Conservation (phyloP, 495 filamentous ascomycete genomes). For the Bacidia gigantensis region DNA sequence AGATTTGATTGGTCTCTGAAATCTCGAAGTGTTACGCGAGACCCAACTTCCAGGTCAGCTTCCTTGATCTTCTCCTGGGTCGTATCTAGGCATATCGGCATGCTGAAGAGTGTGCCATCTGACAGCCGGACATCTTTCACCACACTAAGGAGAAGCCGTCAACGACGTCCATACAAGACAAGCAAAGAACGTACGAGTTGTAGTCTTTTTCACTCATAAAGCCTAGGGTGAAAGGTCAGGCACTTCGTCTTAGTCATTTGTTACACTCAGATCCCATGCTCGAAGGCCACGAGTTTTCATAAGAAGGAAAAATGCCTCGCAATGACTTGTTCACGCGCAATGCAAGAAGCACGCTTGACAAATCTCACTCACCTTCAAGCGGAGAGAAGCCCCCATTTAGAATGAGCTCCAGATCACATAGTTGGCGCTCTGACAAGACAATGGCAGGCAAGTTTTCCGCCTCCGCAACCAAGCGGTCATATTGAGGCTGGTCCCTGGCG, state of each 20-base stretch:
- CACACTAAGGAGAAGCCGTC: slow-evolving; percentile 43
- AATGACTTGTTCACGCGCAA: too few species aligned
- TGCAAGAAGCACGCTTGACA: background rate
- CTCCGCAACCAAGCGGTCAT: slow-evolving; percentile 62
- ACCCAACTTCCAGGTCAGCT: slow-evolving; percentile 58
- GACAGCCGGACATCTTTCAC: slow-evolving; percentile 73
- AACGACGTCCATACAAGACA: slow-evolving; percentile 2
- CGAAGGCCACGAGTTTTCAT: too few species aligned
- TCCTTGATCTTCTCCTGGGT: slow-evolving; percentile 57
- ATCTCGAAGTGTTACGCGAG: slow-evolving; percentile 77
- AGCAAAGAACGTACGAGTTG: slow-evolving; percentile 50
- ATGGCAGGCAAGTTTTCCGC: slow-evolving; percentile 80
- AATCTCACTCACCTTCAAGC: slow-evolving; percentile 62
- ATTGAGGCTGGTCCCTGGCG: slow-evolving; percentile 71
- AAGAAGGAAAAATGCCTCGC: background rate
- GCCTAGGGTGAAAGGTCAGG: slow-evolving; percentile 36
- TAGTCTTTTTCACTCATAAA: slow-evolving; percentile 98
- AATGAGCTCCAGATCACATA: slow-evolving; percentile 93
- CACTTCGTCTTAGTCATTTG: too few species aligned
- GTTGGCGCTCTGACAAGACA: slow-evolving; percentile 76
- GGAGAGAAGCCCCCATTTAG: slow-evolving; percentile 95
- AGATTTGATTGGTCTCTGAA: slow-evolving; percentile 93
- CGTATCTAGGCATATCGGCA: slow-evolving; percentile 90
- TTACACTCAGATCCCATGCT: too few species aligned
- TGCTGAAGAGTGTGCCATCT: slow-evolving; percentile 86